Conservation (phyloP, 805 yeast species). For the Ogataea haglerorum region DNA sequence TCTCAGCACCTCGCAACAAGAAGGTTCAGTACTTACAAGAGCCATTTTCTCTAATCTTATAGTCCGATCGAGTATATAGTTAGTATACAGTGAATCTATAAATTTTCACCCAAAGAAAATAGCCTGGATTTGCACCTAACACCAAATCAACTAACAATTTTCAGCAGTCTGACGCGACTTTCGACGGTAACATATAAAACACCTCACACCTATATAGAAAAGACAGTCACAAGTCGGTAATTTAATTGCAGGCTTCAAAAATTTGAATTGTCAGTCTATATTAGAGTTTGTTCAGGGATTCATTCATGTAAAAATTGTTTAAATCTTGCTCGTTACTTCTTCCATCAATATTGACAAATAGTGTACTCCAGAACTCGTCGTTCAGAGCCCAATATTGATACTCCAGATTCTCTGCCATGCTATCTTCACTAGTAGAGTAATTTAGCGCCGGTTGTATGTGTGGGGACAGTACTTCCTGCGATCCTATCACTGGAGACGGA, state of each 20-base stretch:
- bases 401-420: constrained; percentile 35
- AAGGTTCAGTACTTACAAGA: constrained; percentile 26
- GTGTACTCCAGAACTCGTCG: constrained; percentile 72
- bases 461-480: not conserved
- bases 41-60: constrained; percentile 25
- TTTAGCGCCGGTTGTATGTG: not conserved
- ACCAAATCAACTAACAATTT: constrained; percentile 1
- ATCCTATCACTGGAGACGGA: constrained; percentile 1
- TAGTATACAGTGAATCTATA: constrained; percentile 9
- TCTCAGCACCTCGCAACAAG: not conserved
- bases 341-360: constrained; percentile 31
- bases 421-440: constrained; percentile 3
- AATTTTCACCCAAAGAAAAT: constrained; percentile 5
- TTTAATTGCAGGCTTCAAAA: too few relatives aligned
- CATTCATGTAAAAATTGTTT: constrained; percentile 13
- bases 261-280: too few relatives aligned
- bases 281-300: constrained; percentile 11
- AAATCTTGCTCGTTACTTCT: constrained; percentile 17
- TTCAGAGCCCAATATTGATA: constrained; percentile 52
- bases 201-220: constrained; percentile 14
- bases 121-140: constrained; percentile 2
- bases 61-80: constrained; percentile 7
- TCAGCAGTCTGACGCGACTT: not conserved
- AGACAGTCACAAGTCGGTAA: constrained; percentile 16
- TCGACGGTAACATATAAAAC: not conserved